phyloP scores from a whole-genome alignment of 768 basidiomycete species.

The Dacryopinax spathularia region DNA sequence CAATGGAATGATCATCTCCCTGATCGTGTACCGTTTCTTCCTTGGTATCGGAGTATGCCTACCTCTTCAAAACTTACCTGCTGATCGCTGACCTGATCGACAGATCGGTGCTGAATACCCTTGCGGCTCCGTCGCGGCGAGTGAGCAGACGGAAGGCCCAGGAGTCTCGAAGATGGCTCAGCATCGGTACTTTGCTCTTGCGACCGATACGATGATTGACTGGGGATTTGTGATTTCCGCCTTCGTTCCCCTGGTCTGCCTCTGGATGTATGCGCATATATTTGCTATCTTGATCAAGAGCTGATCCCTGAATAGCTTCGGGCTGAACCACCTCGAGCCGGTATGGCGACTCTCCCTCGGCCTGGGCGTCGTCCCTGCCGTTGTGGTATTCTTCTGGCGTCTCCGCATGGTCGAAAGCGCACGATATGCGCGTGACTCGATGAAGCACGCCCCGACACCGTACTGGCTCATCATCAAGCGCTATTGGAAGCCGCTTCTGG shows the following conservation, averaged over 20 bases:
- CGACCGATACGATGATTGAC: slow-evolving; percentile 36
- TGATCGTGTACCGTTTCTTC: slow-evolving; percentile 73
- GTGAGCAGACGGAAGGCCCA: slow-evolving; percentile 78
- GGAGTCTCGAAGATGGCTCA: slow-evolving; percentile 66
- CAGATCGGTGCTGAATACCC: slow-evolving; percentile 42
- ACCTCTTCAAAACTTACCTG: not conserved
- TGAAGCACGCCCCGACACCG: slow-evolving; percentile 8
- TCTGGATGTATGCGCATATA: slow-evolving; percentile 15
- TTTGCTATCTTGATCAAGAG: not conserved
- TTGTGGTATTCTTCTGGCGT: slow-evolving; percentile 15
- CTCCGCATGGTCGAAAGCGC: slow-evolving; percentile 22
- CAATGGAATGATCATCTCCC: slow-evolving; percentile 57
- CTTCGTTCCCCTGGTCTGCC: slow-evolving; percentile 16
- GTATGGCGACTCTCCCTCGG: slow-evolving; percentile 19
- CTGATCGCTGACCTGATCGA: not conserved
- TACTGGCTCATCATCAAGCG: slow-evolving; percentile 18
- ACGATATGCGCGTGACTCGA: slow-evolving; percentile 17
- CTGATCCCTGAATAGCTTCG: slow-evolving; percentile 7
- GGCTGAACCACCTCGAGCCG: slow-evolving; percentile 16
- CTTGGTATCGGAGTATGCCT: slow-evolving; percentile 53
- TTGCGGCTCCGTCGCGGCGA: slow-evolving; percentile 74
- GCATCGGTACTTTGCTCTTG: slow-evolving; percentile 73
- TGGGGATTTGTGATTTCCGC: slow-evolving; percentile 16
- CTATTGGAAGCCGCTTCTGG: slow-evolving; percentile 21
- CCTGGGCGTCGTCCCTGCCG: slow-evolving; percentile 20